Base-by-base conservation (phyloP, 1,284 basidiomycete species). In the Leccinum solheimii region DNA sequence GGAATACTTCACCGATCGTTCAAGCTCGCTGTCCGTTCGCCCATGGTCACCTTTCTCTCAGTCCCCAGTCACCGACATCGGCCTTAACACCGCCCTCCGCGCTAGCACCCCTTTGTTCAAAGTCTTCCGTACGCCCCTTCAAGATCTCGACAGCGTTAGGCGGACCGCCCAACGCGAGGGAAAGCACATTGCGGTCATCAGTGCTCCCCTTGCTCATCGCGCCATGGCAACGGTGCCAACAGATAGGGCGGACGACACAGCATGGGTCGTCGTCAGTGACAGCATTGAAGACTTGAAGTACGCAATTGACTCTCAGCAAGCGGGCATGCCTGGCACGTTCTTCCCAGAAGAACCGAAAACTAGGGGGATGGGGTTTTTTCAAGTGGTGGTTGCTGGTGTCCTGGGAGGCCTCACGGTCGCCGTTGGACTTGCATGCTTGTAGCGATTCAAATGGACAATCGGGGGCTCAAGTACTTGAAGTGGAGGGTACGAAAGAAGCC, bases 191-290 rank as follows among this genome's bases (percentile, higher is more conserved):
- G 75, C 73, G 34, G 54, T 75, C 23, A 66, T 77, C 38, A 43
- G 62, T 9, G 59, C 73, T 2, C 72, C 72, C 6, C 57, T 62
- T 36, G 66, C 67, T 53, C 72, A 77, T 59, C 64, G 62, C 27
- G 64, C 67, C 1, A 60, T 63, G 26, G 60, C 63, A 16, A 65
- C 58, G 38, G 59, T 66, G 27, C 64, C 75, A n/a, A 54, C 55
- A 3, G 62, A 71, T 21, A 62, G 57, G 30, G 61, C 57, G 5
- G 53, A 61, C 16, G 62, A 55, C 21, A 76, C 74, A 3, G 69
- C 69, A n/a, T 74, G 75, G 72, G 72, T 74, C 51, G 59, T 77
- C 55, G 63, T 77, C 57, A 76, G 72, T 30, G 73, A 77, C 50
- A 57, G 65, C n/a, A 40, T 72, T 23, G 74, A 76, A 62, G 74